Evolutionary conservation across 306 rosid species (phyloP), one percentile per base, ranked within the genome.

Genomic region (Herpetospermum pedunculosum): DNA sequence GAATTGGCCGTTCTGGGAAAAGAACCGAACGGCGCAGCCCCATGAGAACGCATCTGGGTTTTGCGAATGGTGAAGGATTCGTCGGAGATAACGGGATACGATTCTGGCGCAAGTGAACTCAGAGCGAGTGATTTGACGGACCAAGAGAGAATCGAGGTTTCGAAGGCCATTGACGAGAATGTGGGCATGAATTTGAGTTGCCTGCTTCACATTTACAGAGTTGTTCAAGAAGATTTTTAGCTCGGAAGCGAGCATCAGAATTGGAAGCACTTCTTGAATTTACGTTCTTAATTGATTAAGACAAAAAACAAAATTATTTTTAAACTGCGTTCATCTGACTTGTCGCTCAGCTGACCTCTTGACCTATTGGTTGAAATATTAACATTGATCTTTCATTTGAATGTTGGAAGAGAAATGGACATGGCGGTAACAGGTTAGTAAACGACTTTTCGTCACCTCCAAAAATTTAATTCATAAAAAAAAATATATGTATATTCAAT

Each of bases 21-120:
- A 81, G 78, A 86, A 89, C 6, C 96, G 89, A 74, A 92, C 83
- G 47, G 87, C 77, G 75, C 89, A 87, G 58, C 88, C 84, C 92
- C 96, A 89, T 9, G 88, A 80, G 74, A 84, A 83, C 14, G 83
- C 81, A 79, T 92, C 90, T 35, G 90, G 97, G 79, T 74, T 79
- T 48, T 41, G 80, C 62, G 81, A 34, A 53, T 76, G 84, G 65
- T 60, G 83, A 73, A 89, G 87, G 74, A 89, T 60, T 58, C 8
- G 72, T 21, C 65, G 73, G 38, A 84, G 80, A 70, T 89, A 89
- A 15, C 53, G 79, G 54, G 88, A 80, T 50, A 83, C 44, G 7
- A 44, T 65, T 78, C 74, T 78, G 68, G 87, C 79, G 77, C 77
- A 77, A 15, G 53, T 65, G 75, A 73, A 38, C 48, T 77, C 69